phyloP scores from a whole-genome alignment of 164 flowering plant genomes.

The Hamamelis virginiana region DNA sequence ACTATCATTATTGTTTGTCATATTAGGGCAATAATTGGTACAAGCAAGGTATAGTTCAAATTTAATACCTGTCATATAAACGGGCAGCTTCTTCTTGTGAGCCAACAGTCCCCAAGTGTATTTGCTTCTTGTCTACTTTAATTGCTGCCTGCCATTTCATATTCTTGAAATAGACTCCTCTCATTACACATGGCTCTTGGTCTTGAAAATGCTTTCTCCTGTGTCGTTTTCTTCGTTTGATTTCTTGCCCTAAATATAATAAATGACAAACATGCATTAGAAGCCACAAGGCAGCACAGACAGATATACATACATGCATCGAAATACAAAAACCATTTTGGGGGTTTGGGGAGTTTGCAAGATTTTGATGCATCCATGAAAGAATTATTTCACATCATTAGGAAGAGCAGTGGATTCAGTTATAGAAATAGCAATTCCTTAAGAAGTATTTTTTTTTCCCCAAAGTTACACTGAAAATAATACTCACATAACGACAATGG shows the following conservation, averaged over 20 bases:
- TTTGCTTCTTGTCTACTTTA: constrained; percentile 95
- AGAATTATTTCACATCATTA: not conserved
- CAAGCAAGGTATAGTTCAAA: not conserved
- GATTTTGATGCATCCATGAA: not conserved
- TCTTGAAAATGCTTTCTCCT: constrained; percentile 68
- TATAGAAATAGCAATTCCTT: not conserved
- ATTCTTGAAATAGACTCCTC: constrained; percentile 97
- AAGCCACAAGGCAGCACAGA: too few relatives aligned
- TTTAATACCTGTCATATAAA: constrained; percentile 85
- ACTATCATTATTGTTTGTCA: too few relatives aligned
- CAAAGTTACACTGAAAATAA: not conserved
- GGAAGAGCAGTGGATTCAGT: not conserved
- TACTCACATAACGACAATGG: not conserved
- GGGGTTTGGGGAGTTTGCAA: not conserved
- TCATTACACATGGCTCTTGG: constrained; percentile 77
- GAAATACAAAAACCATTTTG: not conserved
- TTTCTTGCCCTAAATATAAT: constrained; percentile 32
- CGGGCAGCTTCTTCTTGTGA: constrained; percentile 94
- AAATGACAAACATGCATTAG: constrained; percentile 16
- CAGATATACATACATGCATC: not conserved
- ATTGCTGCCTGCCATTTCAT: constrained; percentile 99
- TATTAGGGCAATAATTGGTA: not conserved
- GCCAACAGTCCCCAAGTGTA: constrained; percentile 93
- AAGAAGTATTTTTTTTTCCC: not conserved
- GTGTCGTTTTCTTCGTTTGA: constrained; percentile 83